Evolutionary conservation across 2,329 filamentous ascomycete species (phyloP).

Genomic region (Aspergillus sp.): DNA sequence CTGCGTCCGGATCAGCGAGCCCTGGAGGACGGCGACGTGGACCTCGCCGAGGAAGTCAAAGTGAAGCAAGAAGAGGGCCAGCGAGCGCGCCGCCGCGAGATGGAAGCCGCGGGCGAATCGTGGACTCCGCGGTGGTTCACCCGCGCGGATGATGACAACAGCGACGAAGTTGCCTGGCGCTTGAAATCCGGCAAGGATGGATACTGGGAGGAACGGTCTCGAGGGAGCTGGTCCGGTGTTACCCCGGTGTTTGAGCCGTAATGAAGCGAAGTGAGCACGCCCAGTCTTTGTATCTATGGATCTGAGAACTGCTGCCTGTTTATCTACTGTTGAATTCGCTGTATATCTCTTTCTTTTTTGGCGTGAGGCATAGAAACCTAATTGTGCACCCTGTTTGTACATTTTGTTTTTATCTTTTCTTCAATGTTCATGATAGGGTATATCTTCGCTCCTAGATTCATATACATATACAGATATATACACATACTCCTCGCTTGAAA

Average conservation of each 20-base stretch:
- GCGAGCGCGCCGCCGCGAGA: constrained; percentile 67
- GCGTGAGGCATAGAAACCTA: too few species aligned
- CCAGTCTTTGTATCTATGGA: too few species aligned
- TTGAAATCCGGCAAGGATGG: constrained; percentile 78
- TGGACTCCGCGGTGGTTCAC: constrained; percentile 84
- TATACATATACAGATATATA: too few species aligned
- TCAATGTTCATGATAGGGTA: too few species aligned
- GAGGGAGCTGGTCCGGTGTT: constrained; percentile 64
- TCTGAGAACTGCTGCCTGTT: too few species aligned
- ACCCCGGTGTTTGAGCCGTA: constrained; percentile 52
- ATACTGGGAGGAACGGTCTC: constrained; percentile 86
- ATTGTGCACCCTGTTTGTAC: too few species aligned
- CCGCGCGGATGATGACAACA: constrained; percentile 53
- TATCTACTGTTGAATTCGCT: too few species aligned
- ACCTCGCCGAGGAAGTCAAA: constrained; percentile 82
- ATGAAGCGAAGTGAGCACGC: too few species aligned
- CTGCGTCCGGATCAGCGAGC: constrained; percentile 85
- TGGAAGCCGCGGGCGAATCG: constrained; percentile 72
- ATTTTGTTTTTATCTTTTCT: too few species aligned
- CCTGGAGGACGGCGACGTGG: constrained; percentile 76
- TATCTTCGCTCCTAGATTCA: too few species aligned
- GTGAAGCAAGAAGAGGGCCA: constrained; percentile 82
- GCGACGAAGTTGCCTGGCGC: constrained; percentile 57
- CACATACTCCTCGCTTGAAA: too few species aligned
- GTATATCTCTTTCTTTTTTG: too few species aligned